Base-by-base conservation (phyloP, 148 eudicot genomes). In the Suaeda aralocaspica region DNA sequence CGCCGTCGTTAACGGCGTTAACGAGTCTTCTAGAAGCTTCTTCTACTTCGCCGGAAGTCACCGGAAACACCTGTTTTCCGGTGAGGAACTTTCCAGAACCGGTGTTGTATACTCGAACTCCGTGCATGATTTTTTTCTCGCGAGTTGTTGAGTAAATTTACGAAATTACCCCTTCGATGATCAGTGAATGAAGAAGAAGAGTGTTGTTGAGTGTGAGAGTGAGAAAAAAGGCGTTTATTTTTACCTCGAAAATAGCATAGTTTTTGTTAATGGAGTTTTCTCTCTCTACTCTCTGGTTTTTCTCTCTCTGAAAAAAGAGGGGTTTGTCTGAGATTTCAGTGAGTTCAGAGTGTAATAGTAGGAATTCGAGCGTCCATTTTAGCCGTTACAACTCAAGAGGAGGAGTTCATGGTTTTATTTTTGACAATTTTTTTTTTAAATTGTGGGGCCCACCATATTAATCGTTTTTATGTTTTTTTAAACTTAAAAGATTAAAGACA, bases 1-100 rank as follows among this genome's bases (percentile, higher is more conserved):
- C 84, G 25, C 79, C 77, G 26, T 48, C 75, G 68, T 78, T 81
- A 18, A 81, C 71, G 2, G 93, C 87, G 50, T 86, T 90, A 36
- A 88, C 66, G 3, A 88, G 87, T 3, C 68, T 75, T 64, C 83
- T 85, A 22, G 79, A 58, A 9, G 72, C 69, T 19, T 86, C 82
- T 34, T 77, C 67, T 31, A 72, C 74, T 26, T 70, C 88, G 22
- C 50, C 77, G 68, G 80, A 76, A 18, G 72, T 84, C 41, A 80
- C 75, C 72, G 90, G 87, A 30, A 71, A 80, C 0, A 86, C 74
- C 69, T 80, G 87, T 50, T 72, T 83, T 30, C 74, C 79, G 76
- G 79, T 69, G 68, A 70, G 58, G 25, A 70, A 75, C 16, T 58
- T 53, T 53, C 78, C 80, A 53, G 69, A 44, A 57, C 59, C 19